Conservation (phyloP, 1,284 basidiomycete species). For the Cerioporus squamosus region DNA sequence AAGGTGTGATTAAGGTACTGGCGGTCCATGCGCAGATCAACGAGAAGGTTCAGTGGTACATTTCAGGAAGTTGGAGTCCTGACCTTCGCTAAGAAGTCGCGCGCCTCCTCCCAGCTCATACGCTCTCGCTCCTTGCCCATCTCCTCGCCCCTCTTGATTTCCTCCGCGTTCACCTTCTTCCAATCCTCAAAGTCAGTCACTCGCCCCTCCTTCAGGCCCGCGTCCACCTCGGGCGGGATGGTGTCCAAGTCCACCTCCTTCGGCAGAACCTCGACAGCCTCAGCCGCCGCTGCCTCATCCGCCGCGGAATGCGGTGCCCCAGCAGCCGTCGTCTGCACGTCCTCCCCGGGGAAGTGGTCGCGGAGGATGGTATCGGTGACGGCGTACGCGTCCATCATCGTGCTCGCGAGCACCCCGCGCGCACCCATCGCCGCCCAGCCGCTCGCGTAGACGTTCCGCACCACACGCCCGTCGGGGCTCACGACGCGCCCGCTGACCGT, state of each 20-base stretch:
- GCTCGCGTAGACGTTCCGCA: constrained; percentile 83
- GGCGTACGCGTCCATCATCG: constrained; percentile 92
- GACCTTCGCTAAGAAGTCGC: constrained; percentile 39
- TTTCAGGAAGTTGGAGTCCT: not conserved
- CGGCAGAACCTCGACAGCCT: constrained; percentile 40
- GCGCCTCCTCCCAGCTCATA: constrained; percentile 68
- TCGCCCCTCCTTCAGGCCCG: constrained; percentile 50
- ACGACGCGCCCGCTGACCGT: constrained; percentile 58
- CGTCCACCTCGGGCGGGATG: constrained; percentile 56
- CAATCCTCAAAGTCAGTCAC: constrained; percentile 72
- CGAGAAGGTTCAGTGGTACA: too few species aligned
- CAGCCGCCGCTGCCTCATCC: constrained; percentile 11
- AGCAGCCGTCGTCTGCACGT: constrained; percentile 16
- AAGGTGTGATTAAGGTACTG: too few species aligned
- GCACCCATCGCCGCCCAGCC: constrained; percentile 96
- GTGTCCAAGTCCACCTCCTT: constrained; percentile 53
- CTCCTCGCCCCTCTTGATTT: constrained; percentile 58
- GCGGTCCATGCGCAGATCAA: too few species aligned
- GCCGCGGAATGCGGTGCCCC: constrained; percentile 19
- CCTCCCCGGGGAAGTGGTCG: constrained; percentile 47
- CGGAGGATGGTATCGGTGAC: constrained; percentile 73
- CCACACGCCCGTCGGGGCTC: constrained; percentile 42
- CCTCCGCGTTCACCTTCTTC: constrained; percentile 71
- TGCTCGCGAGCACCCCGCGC: constrained; percentile 89
- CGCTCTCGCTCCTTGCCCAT: constrained; percentile 80